Conservation (phyloP, 768 basidiomycete genomes). For the Dacryopinax spathularia region DNA sequence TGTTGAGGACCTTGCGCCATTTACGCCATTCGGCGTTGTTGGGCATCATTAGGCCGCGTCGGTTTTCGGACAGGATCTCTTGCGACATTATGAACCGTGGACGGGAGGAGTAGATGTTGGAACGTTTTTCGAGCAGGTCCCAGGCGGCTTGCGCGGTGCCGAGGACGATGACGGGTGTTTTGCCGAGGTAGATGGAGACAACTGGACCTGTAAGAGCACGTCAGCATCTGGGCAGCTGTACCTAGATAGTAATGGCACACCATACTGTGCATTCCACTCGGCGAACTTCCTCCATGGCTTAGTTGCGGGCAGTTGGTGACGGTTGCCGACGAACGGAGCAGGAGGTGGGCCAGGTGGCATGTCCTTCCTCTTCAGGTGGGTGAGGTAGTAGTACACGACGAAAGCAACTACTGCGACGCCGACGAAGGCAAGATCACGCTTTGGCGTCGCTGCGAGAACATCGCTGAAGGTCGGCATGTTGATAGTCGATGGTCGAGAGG, state of each 20-base stretch:
- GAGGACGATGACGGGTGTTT: slow-evolving; percentile 16
- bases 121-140: slow-evolving; percentile 20
- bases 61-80: slow-evolving; percentile 25
- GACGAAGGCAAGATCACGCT: neutral
- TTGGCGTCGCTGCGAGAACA: neutral
- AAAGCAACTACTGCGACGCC: neutral
- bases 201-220: neutral
- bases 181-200: slow-evolving; percentile 1
- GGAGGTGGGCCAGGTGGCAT: slow-evolving; percentile 36
- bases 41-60: slow-evolving; percentile 33
- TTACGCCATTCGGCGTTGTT: slow-evolving; percentile 34
- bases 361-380: slow-evolving; percentile 3
- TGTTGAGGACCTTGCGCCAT: slow-evolving; percentile 25
- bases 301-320: slow-evolving; percentile 30
- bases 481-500: neutral
- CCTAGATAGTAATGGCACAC: slow-evolving; percentile 15
- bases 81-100: neutral
- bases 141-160: slow-evolving; percentile 18
- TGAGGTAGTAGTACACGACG: neutral
- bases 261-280: slow-evolving; percentile 35
- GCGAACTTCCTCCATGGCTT: slow-evolving; percentile 39
- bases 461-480: neutral
- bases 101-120: slow-evolving; percentile 16
- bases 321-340: slow-evolving; percentile 34
- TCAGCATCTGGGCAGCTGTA: neutral